Evolutionary conservation across 306 rosid genomes (phyloP).

Genomic region (Aeschynomene evenia): DNA sequence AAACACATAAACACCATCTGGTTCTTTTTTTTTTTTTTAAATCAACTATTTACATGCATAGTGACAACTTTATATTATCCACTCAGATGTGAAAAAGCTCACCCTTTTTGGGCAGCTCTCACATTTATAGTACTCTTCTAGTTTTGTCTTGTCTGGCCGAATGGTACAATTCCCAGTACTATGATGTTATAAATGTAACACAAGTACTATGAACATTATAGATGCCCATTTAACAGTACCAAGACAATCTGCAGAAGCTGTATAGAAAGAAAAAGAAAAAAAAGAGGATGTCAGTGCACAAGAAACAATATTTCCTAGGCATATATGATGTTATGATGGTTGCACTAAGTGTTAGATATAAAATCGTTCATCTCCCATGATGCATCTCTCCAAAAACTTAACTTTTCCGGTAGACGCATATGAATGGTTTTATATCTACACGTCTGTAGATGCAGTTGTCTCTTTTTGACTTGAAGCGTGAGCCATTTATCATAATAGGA

Average conservation of each 20-base stretch:
- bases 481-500: too few relatives aligned
- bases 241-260: slow-evolving; percentile 63
- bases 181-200: slow-evolving; percentile 45
- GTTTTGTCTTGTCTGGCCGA: slow-evolving; percentile 38
- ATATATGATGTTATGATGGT: neutral
- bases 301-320: neutral
- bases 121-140: slow-evolving; percentile 48
- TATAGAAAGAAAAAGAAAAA: too few relatives aligned
- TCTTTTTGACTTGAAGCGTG: too few relatives aligned
- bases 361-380: too few relatives aligned
- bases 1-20: slow-evolving; percentile 50
- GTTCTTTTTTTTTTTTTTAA: slow-evolving; percentile 33
- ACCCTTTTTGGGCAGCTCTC: slow-evolving; percentile 62
- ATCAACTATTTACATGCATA: slow-evolving; percentile 77
- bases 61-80: slow-evolving; percentile 54
- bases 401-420: neutral
- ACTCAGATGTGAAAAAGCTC: slow-evolving; percentile 56
- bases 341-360: too few relatives aligned
- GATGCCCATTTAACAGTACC: slow-evolving; percentile 37
- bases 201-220: slow-evolving; percentile 46
- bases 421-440: too few relatives aligned
- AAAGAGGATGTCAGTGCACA: slow-evolving; percentile 3
- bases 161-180: slow-evolving; percentile 36
- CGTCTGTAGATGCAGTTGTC: too few relatives aligned
- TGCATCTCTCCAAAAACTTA: too few relatives aligned